Base-by-base conservation (phyloP, 306 rosid genomes). In the Arachis stenosperma region DNA sequence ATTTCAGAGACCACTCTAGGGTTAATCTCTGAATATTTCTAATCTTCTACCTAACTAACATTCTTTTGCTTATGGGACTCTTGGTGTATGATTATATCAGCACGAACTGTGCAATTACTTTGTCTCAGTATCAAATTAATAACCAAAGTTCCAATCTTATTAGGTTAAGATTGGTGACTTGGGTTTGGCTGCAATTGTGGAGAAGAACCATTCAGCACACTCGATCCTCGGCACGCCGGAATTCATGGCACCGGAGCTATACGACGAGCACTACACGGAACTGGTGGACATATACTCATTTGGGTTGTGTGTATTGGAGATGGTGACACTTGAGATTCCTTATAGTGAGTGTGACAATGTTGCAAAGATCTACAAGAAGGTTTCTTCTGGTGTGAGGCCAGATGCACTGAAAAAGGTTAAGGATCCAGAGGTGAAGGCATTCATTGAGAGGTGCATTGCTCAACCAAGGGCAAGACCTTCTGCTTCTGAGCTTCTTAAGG, bases 121-220 rank as follows among this genome's bases (percentile, higher is more conserved):
- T 42, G 55, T 11, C 39, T 50, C 44, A 59, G 57, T 36, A 47
- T 65, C 5, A 7, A 41, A 43, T 55, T 43, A 54, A 52, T 52
- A 54, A 27, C 48, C 48, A 29, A 44, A 12, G 37, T 33, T 5
- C 7, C 54, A 66, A 15, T 66, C 29, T 75, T 58, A 60, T 8
- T 71, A 93, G 97, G 97, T 94, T 67, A 94, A 94, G 81, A 91
- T 94, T 83, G 98, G 98, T 27, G 98, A 94, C 80, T 84, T 94
- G 87, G 98, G 97, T 11, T 76, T 89, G 83, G 97, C 97, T 0
- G 92, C 96, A 36, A 85, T 84, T 46, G 96, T 94, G 67, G 96
- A 94, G 55, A 85, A 81, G 85, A 91, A 69, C 54, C 97, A 91
- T 48, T 83, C 78, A 29, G 96, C 98, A 5, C 98, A 94, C 82